These are phyloP conservation scores for Cytidiella melzeri DNA, from an alignment of 768 basidiomycete genomes.

Conservation along the genomic window DNA sequence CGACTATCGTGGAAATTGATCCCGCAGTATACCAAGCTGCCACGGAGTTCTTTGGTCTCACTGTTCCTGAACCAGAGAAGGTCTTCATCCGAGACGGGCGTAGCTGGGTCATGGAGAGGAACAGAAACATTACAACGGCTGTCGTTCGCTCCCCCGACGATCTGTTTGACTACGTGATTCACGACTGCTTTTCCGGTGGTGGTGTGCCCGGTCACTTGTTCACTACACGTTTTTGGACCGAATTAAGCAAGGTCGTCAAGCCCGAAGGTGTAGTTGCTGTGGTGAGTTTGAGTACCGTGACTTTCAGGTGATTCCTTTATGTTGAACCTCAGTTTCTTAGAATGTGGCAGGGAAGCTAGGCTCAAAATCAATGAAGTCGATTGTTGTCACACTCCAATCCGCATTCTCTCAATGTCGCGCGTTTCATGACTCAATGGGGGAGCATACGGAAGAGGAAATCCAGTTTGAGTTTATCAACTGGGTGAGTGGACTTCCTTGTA, in stretches of 20 bases:
- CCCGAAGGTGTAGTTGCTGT: constrained; percentile 75
- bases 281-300: constrained; percentile 38
- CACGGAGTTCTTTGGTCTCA: constrained; percentile 71
- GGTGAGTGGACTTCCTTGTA: constrained; percentile 37
- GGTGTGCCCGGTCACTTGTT: constrained; percentile 84
- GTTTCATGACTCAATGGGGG: constrained; percentile 64
- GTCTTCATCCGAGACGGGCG: constrained; percentile 79
- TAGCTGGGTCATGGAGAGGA: constrained; percentile 39
- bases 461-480: constrained; percentile 62
- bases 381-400: constrained; percentile 62
- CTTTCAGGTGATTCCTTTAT: constrained; percentile 3
- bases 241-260: constrained; percentile 56
- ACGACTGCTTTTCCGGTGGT: constrained; percentile 94
- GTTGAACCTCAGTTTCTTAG: constrained; percentile 30
- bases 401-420: constrained; percentile 77
- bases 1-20: constrained; percentile 91
- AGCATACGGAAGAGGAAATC: constrained; percentile 40
- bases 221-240: constrained; percentile 78
- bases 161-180: constrained; percentile 69
- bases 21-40: constrained; percentile 86
- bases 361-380: constrained; percentile 56
- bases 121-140: constrained; percentile 15
- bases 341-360: constrained; percentile 76
- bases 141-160: constrained; percentile 23
- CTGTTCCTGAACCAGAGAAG: constrained; percentile 48